A percentile compares a stretch with the other conserved stretches of the same genome.
phyloP scores from a whole-genome alignment of 768 basidiomycete genomes.

The Leucocoprinus leucothites region DNA sequence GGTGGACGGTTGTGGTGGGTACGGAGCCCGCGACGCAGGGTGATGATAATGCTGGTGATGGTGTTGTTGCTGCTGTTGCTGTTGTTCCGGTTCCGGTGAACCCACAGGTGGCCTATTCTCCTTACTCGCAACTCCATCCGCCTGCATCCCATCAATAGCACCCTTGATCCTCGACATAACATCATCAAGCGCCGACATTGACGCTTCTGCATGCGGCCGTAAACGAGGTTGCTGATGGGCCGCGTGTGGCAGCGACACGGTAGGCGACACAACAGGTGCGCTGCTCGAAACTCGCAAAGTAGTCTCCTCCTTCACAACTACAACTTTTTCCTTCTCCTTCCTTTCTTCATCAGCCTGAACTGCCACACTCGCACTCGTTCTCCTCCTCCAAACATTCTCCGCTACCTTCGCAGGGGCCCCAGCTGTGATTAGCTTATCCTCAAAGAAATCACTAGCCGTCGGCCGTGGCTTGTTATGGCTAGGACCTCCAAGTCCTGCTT shows the following conservation, averaged over 20 bases:
- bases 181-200: conserved; percentile 77
- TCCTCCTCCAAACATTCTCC: conserved; percentile 47
- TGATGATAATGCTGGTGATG: not conserved
- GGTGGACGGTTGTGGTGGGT: not conserved
- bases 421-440: conserved; percentile 33
- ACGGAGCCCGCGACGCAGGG: not conserved
- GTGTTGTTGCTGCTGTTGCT: conserved; percentile 17
- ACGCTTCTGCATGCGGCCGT: conserved; percentile 40
- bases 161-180: conserved; percentile 86
- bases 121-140: conserved; percentile 13
- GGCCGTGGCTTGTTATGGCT: conserved; percentile 27
- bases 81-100: conserved; percentile 21
- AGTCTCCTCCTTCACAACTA: conserved; percentile 6
- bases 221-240: conserved; percentile 15
- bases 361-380: conserved; percentile 3
- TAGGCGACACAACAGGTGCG: conserved; percentile 7
- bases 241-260: not conserved
- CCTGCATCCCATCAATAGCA: conserved; percentile 68
- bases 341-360: not conserved
- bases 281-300: not conserved
- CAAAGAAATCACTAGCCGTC: conserved; percentile 72
- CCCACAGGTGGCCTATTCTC: conserved; percentile 32
- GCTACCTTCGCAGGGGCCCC: conserved; percentile 22
- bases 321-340: not conserved
- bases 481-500: conserved; percentile 14